phyloP scores from a whole-genome alignment of 2,329 filamentous ascomycete genomes.

The Colletotrichum tamarilloi region DNA sequence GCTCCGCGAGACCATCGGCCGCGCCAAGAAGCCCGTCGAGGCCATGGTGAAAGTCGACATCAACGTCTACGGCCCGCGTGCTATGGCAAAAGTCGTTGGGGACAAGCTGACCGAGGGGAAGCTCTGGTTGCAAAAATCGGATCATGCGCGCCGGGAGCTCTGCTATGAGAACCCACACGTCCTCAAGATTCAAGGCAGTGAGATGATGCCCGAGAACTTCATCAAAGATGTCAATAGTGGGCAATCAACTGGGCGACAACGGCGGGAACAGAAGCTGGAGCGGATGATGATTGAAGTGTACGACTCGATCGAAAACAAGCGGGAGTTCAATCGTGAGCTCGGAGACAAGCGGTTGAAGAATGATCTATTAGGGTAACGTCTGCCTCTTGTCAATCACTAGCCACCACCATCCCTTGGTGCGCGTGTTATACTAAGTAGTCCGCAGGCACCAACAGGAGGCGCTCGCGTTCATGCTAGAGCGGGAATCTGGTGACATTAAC shows the following conservation, averaged over 20 bases:
- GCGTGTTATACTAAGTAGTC: neutral
- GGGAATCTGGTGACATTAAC: constrained; percentile 49
- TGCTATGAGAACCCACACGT: constrained; percentile 47
- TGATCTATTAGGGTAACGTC: constrained; percentile 40
- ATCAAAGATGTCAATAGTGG: neutral
- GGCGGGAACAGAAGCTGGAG: constrained; percentile 18
- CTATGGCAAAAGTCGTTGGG: constrained; percentile 39
- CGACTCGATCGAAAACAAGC: constrained; percentile 36
- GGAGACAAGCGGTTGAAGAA: constrained; percentile 40
- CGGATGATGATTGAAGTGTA: constrained; percentile 37
- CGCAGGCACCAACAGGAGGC: constrained; percentile 52
- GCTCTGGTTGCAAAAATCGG: constrained; percentile 49
- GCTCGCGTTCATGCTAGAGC: constrained; percentile 50
- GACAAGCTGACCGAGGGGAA: constrained; percentile 42
- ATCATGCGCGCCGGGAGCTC: constrained; percentile 36
- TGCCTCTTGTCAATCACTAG: neutral
- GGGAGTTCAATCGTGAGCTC: constrained; percentile 34
- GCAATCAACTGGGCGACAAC: neutral
- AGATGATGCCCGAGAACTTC: neutral
- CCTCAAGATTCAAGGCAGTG: constrained; percentile 39
- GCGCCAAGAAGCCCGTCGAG: constrained; percentile 41
- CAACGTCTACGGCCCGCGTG: constrained; percentile 49
- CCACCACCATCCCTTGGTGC: neutral
- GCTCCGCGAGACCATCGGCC: constrained; percentile 41
- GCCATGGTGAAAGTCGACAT: constrained; percentile 47